These are phyloP conservation scores for Leptomonas seymouri DNA, from an alignment of 208 protist species.

Conservation along the genomic window DNA sequence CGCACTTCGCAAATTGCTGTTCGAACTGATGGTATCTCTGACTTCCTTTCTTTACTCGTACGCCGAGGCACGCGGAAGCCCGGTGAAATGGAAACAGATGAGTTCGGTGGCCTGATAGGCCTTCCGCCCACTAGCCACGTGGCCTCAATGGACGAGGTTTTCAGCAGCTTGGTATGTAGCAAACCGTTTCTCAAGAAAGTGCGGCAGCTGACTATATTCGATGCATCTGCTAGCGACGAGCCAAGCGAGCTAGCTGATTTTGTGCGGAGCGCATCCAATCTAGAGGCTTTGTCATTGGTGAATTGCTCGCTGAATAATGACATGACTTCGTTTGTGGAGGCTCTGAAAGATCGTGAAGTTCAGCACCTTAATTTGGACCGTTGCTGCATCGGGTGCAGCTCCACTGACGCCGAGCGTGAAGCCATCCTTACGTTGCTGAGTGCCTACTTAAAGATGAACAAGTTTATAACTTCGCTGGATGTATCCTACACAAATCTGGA, in stretches of 20 bases:
- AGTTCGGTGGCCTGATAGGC: slow-evolving; percentile 2
- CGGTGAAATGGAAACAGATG: background rate
- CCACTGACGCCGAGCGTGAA: slow-evolving; percentile 31
- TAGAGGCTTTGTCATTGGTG: slow-evolving; percentile 15
- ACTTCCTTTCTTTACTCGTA: slow-evolving; percentile 22
- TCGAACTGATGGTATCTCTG: slow-evolving; percentile 8
- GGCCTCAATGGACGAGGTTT: slow-evolving; percentile 13
- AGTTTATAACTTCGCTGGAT: slow-evolving; percentile 72
- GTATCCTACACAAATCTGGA: slow-evolving; percentile 63
- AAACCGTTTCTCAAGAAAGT: slow-evolving; percentile 14
- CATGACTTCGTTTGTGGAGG: slow-evolving; percentile 21
- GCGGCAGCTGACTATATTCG: slow-evolving; percentile 1
- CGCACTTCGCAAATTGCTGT: slow-evolving; percentile 14
- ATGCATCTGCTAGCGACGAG: background rate
- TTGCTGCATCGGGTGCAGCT: slow-evolving; percentile 50
- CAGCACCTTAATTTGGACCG: slow-evolving; percentile 47
- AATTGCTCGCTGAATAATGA: slow-evolving; percentile 19
- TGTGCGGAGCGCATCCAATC: background rate
- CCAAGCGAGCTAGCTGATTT: slow-evolving; percentile 1
- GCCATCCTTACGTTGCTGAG: slow-evolving; percentile 40
- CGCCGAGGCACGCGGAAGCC: slow-evolving; percentile 10
- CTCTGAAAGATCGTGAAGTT: slow-evolving; percentile 27
- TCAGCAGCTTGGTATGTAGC: slow-evolving; percentile 15
- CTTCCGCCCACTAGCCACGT: slow-evolving; percentile 14
- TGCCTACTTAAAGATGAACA: slow-evolving; percentile 68